Percentiles rank a stretch among this genome's conserved stretches.
These are phyloP conservation scores for Cryptosporidium felis DNA, from an alignment of 169 alveolate genomes.

Conservation along the genomic window DNA sequence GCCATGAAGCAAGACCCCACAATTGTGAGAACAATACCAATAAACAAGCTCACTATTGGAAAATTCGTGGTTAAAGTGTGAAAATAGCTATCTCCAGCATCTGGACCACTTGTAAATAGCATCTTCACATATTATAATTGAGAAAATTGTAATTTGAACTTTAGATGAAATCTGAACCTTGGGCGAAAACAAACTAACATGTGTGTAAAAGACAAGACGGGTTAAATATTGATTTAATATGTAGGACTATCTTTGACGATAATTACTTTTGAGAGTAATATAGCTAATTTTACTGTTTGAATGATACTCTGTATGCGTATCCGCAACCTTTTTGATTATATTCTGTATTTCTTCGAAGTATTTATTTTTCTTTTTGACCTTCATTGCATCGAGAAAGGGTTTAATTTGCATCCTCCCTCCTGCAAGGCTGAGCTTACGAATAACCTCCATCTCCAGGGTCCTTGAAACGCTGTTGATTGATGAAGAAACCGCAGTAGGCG, in stretches of 20 bases:
- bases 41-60: slow-evolving; percentile 75
- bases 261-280: slow-evolving; percentile 46
- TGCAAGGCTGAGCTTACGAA: slow-evolving; percentile 53
- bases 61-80: neutral
- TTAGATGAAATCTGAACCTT: too few relatives aligned
- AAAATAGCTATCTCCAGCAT: neutral
- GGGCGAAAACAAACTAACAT: too few relatives aligned
- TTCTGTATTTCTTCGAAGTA: slow-evolving; percentile 68
- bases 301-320: slow-evolving; percentile 68
- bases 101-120: neutral
- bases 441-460: slow-evolving; percentile 47
- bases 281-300: slow-evolving; percentile 51
- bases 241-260: slow-evolving; percentile 35
- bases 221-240: neutral
- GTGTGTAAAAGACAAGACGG: slow-evolving; percentile 72
- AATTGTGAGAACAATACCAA: slow-evolving; percentile 81
- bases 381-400: slow-evolving; percentile 67
- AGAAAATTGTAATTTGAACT: too few relatives aligned
- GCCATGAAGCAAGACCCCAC: slow-evolving; percentile 84
- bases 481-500: slow-evolving; percentile 52
- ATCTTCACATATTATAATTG: neutral
- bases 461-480: slow-evolving; percentile 19
- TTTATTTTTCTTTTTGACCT: slow-evolving; percentile 54
- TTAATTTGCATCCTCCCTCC: slow-evolving; percentile 71
- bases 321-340: slow-evolving; percentile 64